Base-by-base conservation (phyloP, 306 rosid genomes). In the Begonia masoniana region DNA sequence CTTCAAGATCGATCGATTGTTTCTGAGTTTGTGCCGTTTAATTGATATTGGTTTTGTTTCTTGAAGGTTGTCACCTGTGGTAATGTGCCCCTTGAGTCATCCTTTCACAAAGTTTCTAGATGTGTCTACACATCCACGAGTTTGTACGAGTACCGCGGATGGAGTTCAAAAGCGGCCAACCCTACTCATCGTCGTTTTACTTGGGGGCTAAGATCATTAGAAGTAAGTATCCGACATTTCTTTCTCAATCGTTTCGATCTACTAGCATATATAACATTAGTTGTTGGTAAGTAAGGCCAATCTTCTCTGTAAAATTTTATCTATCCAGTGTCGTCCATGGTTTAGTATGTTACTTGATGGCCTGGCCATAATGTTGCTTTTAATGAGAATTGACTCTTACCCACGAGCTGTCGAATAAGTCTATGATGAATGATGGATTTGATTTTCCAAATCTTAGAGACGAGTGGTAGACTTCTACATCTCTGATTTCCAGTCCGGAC, bases 401-500 rank as follows among this genome's bases (percentile, higher is more conserved):
- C 24, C 4, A 21, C 3, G 24, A 21, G 24, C 24, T 21, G 24
- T 21, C 4, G 24, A 21, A 1, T 21, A 3, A 21, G 4, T 21
- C 24, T 21, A 21, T 3, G 4, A 21, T 0, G 24, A 21, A 1
- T 21, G 24, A 21, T 21, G 24, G 24, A 21, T 21, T 21, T 3
- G 24, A 41, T 51, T 61, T 12, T 50, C 17, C 65, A 57, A 21
- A 31, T 31, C 39, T 31, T 95, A 89, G 97, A 81, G 96, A 74
- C 96, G 78, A 9, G 84, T 85, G 62, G 97, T 81, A 47, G 99
- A 91, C 74, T 91, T 91, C 68, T 91, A 91, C 86, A 91, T 91
- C 79, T 91, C 99, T 17, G 99, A 91, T 81, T 91, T 86, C 74
- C 99, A 91, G 60, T 91, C 99, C 53, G 99, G 99, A 58, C 68